Base-by-base conservation (phyloP, 2,329 filamentous ascomycete genomes). In the Scleromitrula shiraiana region DNA sequence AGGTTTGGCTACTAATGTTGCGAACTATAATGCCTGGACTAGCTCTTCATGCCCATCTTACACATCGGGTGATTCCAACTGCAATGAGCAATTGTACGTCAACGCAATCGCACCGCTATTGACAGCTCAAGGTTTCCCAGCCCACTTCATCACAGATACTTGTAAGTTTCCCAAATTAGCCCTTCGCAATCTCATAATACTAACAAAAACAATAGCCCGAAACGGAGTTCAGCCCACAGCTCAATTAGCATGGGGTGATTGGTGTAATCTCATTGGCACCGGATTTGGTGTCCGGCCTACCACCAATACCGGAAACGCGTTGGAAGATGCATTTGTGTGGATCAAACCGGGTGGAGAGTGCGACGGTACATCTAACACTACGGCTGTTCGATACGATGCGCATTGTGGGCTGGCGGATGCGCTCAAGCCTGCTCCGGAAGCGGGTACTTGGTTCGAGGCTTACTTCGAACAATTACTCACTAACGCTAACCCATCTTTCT, bases 321-420 rank as follows among this genome's bases (percentile, higher is more conserved):
- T 81, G 15, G 69, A 75, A 27, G 82, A 85, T 62, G 79, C 81
- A 33, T 81, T 85, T 55, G 81, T 84, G 49, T 85, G 82, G 82
- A 69, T 84, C 56, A 85, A 85, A 73, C 82, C 82, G 4, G 82
- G 82, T 54, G 73, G 74, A 52, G 74, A 76, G 62, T 60, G 59
- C 47, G 64, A 67, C 50, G 65, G 65, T 53, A 67, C 65, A 22
- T 70, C 67, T 2, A 57, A 73, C 50, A 64, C 60, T 23, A 59
- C 57, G 24, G 64, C 73, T 8, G 41, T 61, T 6, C 67, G 74
- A 44, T 78, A 75, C 59, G 75, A 78, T 59, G 64, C 63, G 20
- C 67, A 74, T 59, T 78, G 75, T 43, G 73, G 75, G 36, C 62
- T 65, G 22, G 51, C 59, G n/a, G 69, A 72, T 62, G 66, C 81